phyloP scores from a whole-genome alignment of 208 protist species.

The Leishmania braziliensis region DNA sequence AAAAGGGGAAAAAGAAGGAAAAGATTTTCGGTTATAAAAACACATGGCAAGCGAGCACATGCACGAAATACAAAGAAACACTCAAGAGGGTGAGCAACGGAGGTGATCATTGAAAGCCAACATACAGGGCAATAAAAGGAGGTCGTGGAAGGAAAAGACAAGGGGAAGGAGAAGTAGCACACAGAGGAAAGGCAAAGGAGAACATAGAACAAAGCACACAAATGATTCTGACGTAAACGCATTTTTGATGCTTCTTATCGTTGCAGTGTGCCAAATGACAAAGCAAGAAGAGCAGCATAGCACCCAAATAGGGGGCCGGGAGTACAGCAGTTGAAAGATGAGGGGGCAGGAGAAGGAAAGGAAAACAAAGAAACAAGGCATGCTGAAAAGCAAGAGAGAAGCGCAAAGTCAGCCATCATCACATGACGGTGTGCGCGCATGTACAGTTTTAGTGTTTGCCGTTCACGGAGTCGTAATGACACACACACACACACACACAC shows the following conservation, averaged over 20 bases:
- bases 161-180: background rate
- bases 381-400: background rate
- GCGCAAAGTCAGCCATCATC: background rate
- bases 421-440: background rate
- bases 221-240: background rate
- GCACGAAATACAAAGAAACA: background rate
- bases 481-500: background rate
- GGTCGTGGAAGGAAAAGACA: background rate
- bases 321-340: background rate
- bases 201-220: background rate
- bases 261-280: background rate
- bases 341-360: background rate
- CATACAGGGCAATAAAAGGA: background rate
- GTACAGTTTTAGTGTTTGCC: background rate
- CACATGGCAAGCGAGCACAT: background rate
- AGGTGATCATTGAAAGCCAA: background rate
- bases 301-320: background rate
- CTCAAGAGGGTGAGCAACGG: background rate
- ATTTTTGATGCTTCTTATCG: background rate
- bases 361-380: slow-evolving; percentile 6
- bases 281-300: background rate
- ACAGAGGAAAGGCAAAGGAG: background rate
- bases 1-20: background rate
- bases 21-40: background rate
- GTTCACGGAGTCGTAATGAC: background rate